Base-by-base conservation (phyloP, 192 early-diverging fungal species). In the Coemansia sp. region DNA sequence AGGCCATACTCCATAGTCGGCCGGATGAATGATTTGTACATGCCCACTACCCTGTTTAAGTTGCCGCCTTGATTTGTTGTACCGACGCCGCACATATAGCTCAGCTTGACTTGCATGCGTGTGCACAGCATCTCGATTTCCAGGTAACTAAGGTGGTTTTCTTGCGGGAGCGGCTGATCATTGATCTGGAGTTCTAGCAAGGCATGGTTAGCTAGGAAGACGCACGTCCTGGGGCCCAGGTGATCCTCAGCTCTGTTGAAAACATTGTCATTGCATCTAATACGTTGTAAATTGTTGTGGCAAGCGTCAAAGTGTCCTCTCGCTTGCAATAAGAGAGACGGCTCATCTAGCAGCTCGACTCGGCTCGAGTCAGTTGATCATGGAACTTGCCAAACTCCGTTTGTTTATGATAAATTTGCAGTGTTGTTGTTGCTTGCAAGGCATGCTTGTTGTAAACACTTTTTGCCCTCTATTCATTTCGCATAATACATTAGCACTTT, bases 1-100 rank as follows among this genome's bases (percentile, higher is more conserved):
- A 53, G 23, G 25, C 10, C 51, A 15, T 53, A 53, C 25, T 53
- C 51, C 51, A 40, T 25, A 8, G 51, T 21, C 9, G 51, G 51
- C 3, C 37, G 25, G 25, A 53, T 38, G 35, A 53, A 53, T 14
- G 37, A 25, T 37, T 30, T 53, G 18, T 53, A 53, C 38, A 53
- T 13, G 37, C 29, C 10, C 8, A 53, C 40, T 0, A 29, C 27
- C 15, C 17, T 25, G 30, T 19, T 19, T 19, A 42, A 19, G 14
- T 53, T 13, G 19, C 51, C 51, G 21, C 51, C 51, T 11, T 26
- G 23, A 27, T 38, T 14, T n/a, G 37, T 40, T 3, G 40, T 53
- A n/a, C 51, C 51, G 6, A 53, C 25, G 37, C 37, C 40, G 36
- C 1, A n/a, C 36, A 40, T 37, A 37, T 53, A 39, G 21, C 25